phyloP scores from a whole-genome alignment of 768 basidiomycete genomes.

The Ramaria sp. region DNA sequence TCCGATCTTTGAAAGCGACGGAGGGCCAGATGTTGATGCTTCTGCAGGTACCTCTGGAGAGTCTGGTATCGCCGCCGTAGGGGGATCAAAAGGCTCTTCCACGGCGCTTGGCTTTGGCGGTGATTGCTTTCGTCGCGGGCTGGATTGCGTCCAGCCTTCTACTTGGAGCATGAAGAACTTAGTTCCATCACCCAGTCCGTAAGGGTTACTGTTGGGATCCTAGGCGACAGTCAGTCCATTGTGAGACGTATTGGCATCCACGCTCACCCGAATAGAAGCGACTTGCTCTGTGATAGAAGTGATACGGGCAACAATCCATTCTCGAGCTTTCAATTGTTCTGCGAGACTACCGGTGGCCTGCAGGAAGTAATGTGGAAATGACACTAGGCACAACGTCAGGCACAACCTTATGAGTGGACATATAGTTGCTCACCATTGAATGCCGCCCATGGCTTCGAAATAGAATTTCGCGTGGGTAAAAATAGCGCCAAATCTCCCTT shows the following conservation, averaged over 20 bases:
- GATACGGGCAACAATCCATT: conserved; percentile 93
- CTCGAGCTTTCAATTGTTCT: conserved; percentile 81
- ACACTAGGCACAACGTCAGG: conserved; percentile 40
- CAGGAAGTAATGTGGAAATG: conserved; percentile 96
- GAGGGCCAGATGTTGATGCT: conserved; percentile 34
- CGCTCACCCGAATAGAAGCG: conserved; percentile 63
- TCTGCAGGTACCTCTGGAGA: conserved; percentile 16
- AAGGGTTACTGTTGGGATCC: conserved; percentile 84
- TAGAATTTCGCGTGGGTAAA: conserved; percentile 88
- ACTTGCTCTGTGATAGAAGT: conserved; percentile 80
- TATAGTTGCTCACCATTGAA: conserved; percentile 68
- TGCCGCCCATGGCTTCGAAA: conserved; percentile 93
- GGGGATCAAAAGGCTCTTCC: conserved; percentile 7
- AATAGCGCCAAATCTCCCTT: conserved; percentile 95
- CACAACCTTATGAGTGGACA: neutral
- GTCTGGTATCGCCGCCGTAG: conserved; percentile 11
- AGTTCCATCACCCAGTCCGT: conserved; percentile 75
- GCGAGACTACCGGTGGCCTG: conserved; percentile 77
- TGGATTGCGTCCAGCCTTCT: conserved; percentile 84
- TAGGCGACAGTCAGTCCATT: conserved; percentile 19
- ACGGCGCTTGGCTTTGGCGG: conserved; percentile 29
- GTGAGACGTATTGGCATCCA: neutral
- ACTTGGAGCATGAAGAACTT: conserved; percentile 93
- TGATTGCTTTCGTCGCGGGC: conserved; percentile 38
- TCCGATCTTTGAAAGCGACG: conserved; percentile 57